These are phyloP conservation scores for Groenewaldozyma sp. DNA, from an alignment of 1,139 yeast genomes.

Conservation along the genomic window DNA sequence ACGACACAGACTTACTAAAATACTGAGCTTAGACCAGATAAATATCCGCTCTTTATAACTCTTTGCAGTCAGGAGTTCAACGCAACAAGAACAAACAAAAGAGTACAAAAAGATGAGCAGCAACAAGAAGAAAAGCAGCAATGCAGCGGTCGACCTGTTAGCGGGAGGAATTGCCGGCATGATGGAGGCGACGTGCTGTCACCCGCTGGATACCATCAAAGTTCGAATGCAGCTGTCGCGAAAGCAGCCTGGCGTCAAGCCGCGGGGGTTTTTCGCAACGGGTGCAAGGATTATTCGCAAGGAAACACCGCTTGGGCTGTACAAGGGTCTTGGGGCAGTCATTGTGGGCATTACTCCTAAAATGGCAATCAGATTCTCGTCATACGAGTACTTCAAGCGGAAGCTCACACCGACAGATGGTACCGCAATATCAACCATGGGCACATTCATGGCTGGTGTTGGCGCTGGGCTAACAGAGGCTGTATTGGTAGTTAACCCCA, in stretches of 20 bases:
- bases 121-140: slow-evolving; percentile 26
- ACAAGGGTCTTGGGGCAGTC: slow-evolving; percentile 96
- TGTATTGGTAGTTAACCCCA: slow-evolving; percentile 87
- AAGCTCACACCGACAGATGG: slow-evolving; percentile 57
- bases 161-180: slow-evolving; percentile 98
- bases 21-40: too few species aligned
- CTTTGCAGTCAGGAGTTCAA: too few species aligned
- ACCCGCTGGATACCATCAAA: slow-evolving; percentile 84
- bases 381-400: slow-evolving; percentile 81
- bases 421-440: slow-evolving; percentile 51
- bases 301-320: slow-evolving; percentile 79
- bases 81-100: too few species aligned
- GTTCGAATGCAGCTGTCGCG: slow-evolving; percentile 72
- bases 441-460: slow-evolving; percentile 83
- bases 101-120: too few species aligned
- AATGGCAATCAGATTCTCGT: slow-evolving; percentile 94
- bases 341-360: slow-evolving; percentile 96
- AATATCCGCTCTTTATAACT: too few species aligned
- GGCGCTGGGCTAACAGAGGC: slow-evolving; percentile 98
- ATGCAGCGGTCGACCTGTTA: slow-evolving; percentile 63
- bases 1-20: too few species aligned
- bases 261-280: slow-evolving; percentile 75
- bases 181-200: slow-evolving; percentile 93
- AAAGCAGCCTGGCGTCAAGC: slow-evolving; percentile 9
- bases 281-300: slow-evolving; percentile 69